phyloP scores from a whole-genome alignment of 2,329 filamentous ascomycete species.

The Lasiodiplodia gonubiensis region DNA sequence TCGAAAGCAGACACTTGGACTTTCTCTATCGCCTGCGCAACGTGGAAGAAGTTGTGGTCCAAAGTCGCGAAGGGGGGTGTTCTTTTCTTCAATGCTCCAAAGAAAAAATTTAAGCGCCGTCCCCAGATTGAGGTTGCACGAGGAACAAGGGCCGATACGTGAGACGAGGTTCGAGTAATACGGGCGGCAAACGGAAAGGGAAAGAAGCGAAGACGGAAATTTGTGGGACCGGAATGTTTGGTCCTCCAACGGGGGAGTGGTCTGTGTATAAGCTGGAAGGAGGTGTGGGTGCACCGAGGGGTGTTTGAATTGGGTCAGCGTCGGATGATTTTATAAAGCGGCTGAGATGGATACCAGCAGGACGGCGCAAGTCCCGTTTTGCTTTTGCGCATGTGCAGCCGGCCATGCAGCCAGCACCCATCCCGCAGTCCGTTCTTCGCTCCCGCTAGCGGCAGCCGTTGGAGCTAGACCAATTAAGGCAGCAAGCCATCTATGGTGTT shows the following conservation, averaged over 20 bases:
- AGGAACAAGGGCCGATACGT: conserved; percentile 19
- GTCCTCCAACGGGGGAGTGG: neutral
- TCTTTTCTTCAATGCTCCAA: neutral
- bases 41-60: neutral
- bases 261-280: neutral
- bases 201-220: neutral
- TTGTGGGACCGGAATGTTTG: neutral
- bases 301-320: neutral
- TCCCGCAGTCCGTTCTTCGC: conserved; percentile 5
- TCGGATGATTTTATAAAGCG: conserved; percentile 5
- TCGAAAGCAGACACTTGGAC: neutral
- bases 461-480: neutral
- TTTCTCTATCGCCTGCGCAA: neutral
- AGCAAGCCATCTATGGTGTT: neutral
- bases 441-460: conserved; percentile 4
- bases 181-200: conserved; percentile 22
- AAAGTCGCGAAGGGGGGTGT: neutral
- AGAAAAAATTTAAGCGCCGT: conserved; percentile 15
- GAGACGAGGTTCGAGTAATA: conserved; percentile 25
- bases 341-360: neutral
- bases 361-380: neutral
- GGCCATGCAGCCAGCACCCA: neutral
- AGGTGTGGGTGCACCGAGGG: neutral
- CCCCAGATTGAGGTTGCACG: conserved; percentile 12
- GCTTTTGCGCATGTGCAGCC: conserved; percentile 11